These are phyloP conservation scores for Cydonia oblonga DNA, from an alignment of 331 rosid species.

Conservation along the genomic window DNA sequence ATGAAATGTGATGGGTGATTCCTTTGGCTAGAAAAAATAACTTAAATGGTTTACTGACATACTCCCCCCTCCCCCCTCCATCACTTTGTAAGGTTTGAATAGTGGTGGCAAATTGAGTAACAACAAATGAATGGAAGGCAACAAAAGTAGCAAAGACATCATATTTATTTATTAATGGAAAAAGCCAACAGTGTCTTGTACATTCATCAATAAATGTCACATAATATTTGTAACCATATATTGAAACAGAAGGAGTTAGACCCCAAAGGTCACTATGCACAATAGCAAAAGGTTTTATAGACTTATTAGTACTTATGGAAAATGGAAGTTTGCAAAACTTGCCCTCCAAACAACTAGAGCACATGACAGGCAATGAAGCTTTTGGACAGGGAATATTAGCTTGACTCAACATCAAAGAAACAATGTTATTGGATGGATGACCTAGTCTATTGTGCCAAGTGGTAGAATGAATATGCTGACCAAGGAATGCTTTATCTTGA, in stretches of 20 bases:
- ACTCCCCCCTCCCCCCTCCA: too few species aligned
- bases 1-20: fast-evolving
- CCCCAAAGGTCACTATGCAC: neutral
- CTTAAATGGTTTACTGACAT: neutral
- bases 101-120: neutral
- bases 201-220: neutral
- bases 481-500: neutral
- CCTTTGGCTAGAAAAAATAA: neutral
- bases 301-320: neutral
- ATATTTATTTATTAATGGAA: neutral
- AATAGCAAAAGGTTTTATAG: neutral
- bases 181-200: neutral
- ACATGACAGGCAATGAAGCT: fast-evolving
- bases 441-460: neutral
- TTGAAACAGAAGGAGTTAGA: fast-evolving
- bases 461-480: neutral
- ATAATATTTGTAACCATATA: neutral
- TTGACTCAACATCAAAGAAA: neutral
- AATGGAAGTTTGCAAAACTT: neutral
- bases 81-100: neutral
- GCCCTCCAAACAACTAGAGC: neutral
- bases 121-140: neutral
- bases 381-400: neutral
- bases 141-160: neutral
- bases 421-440: neutral